phyloP scores from a whole-genome alignment of 129 eudicot species.

The Chrysanthemum seticuspe region DNA sequence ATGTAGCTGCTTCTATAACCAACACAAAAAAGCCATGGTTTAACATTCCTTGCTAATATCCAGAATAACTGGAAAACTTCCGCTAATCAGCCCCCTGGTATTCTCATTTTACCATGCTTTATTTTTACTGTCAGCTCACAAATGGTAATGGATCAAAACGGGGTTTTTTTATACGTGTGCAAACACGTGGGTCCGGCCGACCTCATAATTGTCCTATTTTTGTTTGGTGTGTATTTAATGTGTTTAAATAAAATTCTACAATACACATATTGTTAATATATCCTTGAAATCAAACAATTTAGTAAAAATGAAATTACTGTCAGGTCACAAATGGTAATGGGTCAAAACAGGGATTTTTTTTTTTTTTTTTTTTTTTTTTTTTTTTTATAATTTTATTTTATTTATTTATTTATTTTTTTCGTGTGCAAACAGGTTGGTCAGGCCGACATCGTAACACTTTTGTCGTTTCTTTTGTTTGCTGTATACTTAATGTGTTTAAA shows the following conservation, averaged over 20 bases:
- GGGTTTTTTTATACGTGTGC: not conserved
- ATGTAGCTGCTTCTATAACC: slow-evolving; percentile 67
- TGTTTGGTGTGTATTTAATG: no score
- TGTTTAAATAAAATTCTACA: no score
- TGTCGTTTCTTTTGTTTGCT: no score
- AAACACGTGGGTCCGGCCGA: not conserved
- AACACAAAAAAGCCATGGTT: slow-evolving; percentile 61
- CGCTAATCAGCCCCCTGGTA: slow-evolving; percentile 94
- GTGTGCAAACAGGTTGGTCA: no score
- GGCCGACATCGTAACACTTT: no score
- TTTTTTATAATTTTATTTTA: no score
- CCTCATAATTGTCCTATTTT: not conserved
- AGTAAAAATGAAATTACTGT: not conserved
- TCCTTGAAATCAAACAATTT: not conserved
- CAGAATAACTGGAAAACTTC: slow-evolving; percentile 74
- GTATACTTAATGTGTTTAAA: no score
- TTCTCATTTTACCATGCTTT: not conserved
- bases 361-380: no score
- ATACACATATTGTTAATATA: not conserved
- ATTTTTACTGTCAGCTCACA: not conserved
- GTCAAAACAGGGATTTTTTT: no score
- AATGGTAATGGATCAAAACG: not conserved
- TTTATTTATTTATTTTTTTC: no score
- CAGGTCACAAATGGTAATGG: no score
- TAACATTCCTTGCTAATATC: slow-evolving; percentile 56